Evolutionary conservation across 1,284 basidiomycete species (phyloP), one percentile per base, ranked within the genome.

Genomic region (Sporisorium scitamineum): DNA sequence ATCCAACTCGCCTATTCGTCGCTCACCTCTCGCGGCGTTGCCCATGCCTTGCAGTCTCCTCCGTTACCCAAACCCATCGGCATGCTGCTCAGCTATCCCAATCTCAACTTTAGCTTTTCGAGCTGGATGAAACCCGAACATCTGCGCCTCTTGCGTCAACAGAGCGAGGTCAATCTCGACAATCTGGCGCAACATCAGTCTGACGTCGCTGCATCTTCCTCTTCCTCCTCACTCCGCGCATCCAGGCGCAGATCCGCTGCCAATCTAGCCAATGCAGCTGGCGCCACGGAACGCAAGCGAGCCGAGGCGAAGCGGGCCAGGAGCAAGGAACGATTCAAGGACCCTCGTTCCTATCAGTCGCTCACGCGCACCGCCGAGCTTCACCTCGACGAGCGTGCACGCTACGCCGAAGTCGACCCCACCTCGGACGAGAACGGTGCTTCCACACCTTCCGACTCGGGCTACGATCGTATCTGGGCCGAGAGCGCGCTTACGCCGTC

Each of bases 81-180:
- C 0, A 88, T 98, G 55, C 90, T 97, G 26, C 90, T 97, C 59
- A 66, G 93, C 88, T 90, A 89, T 75, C 87, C 88, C 3, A 87
- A 87, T 20, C 89, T 98, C 55, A 96, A 98, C 85, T 98, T 99
- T 88, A 96, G 97, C 85, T 98, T 95, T 85, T 79, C 76, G 7
- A 83, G 94, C 26, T 99, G 96, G 96, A 97, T 98, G 95, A 91
- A 94, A 52, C 91, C 92, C 1, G 89, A 90, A 22, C 92, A 97
- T 85, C 88, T 98, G 53, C 90, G 90, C 5, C 92, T 96, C 13
- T 88, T 98, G 13, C 89, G 92, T 86, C 93, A 76, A 59, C 81
- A 82, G 69, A 80, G 78, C 61, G 79, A 82, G 57, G 78, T 81
- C 39, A 82, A 81, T 27, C 70, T 82, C 7, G 70, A 82, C 44